Percentiles rank a stretch among this genome's conserved stretches.
Conservation (phyloP, 768 basidiomycete species). For the Rhodosporidiobolus odoratus region DNA sequence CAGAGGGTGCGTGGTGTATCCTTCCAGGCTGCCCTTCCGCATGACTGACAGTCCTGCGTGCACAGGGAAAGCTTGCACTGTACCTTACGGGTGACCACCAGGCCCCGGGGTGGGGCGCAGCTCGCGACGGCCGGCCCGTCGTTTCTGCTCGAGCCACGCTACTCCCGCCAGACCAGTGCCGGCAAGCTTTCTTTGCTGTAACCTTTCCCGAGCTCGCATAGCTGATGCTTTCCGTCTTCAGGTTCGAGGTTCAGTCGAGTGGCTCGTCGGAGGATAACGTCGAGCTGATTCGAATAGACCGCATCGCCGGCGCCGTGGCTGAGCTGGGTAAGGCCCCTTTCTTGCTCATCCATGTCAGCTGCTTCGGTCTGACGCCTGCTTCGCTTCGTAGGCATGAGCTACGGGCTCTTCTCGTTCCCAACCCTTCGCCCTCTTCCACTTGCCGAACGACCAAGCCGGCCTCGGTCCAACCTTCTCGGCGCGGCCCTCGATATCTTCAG, state of each 20-base stretch:
- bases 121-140: not conserved
- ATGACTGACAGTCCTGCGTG: no score
- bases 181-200: not conserved
- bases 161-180: not conserved
- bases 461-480: slow-evolving; percentile 20
- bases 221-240: not conserved
- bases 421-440: not conserved
- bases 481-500: slow-evolving; percentile 26
- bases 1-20: slow-evolving; percentile 5
- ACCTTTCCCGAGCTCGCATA: not conserved
- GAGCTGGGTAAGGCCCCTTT: slow-evolving; percentile 6
- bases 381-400: not conserved
- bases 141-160: slow-evolving; percentile 8
- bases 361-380: not conserved
- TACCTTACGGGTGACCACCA: slow-evolving; percentile 2
- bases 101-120: not conserved
- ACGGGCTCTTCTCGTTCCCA: slow-evolving; percentile 22
- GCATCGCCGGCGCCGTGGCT: slow-evolving; percentile 22
- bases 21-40: not conserved
- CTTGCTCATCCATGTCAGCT: no score
- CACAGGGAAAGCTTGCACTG: slow-evolving; percentile 25
- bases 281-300: slow-evolving; percentile 23
- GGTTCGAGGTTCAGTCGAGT: slow-evolving; percentile 18
- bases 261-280: not conserved
- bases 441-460: not conserved